These are phyloP conservation scores for Penicillium brevicompactum DNA, from an alignment of 2,329 filamentous ascomycete genomes.

Conservation along the genomic window DNA sequence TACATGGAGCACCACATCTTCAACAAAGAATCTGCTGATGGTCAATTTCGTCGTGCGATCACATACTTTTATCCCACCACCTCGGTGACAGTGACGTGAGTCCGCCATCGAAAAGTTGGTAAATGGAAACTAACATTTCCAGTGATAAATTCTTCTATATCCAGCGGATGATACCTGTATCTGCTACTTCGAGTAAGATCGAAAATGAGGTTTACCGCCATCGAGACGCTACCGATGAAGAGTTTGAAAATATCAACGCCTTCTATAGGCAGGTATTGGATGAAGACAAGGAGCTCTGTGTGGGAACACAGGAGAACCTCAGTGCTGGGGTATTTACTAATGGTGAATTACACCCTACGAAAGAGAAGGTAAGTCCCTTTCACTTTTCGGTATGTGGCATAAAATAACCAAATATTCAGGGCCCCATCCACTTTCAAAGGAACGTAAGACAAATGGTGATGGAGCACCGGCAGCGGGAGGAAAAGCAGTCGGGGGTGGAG, in stretches of 20 bases:
- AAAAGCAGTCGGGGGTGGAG: constrained; percentile 48
- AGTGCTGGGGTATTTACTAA: constrained; percentile 63
- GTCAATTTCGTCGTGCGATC: constrained; percentile 43
- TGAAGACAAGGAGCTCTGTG: constrained; percentile 65
- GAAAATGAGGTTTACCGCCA: constrained; percentile 66
- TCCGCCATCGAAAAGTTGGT: constrained; percentile 1
- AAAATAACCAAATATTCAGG: constrained; percentile 9
- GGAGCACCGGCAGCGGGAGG: constrained; percentile 47
- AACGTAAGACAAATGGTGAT: constrained; percentile 50
- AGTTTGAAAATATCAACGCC: constrained; percentile 58
- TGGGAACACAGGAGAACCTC: constrained; percentile 61
- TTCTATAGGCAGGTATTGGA: constrained; percentile 66
- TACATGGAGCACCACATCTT: constrained; percentile 55
- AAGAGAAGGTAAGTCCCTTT: constrained; percentile 51
- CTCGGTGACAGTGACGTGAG: constrained; percentile 36
- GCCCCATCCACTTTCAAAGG: constrained; percentile 57
- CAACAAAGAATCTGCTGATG: constrained; percentile 50
- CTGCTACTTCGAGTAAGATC: constrained; percentile 55
- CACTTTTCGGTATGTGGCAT: constrained; percentile 3
- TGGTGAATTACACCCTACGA: constrained; percentile 62
- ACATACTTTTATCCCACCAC: constrained; percentile 34
- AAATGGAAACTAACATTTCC: constrained; percentile 13
- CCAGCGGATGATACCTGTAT: constrained; percentile 61
- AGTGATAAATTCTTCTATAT: constrained; percentile 62
- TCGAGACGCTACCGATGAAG: constrained; percentile 58